Evolutionary conservation across 345 rosid genomes (phyloP).

Genomic region (Eucalyptus polyanthemos): DNA sequence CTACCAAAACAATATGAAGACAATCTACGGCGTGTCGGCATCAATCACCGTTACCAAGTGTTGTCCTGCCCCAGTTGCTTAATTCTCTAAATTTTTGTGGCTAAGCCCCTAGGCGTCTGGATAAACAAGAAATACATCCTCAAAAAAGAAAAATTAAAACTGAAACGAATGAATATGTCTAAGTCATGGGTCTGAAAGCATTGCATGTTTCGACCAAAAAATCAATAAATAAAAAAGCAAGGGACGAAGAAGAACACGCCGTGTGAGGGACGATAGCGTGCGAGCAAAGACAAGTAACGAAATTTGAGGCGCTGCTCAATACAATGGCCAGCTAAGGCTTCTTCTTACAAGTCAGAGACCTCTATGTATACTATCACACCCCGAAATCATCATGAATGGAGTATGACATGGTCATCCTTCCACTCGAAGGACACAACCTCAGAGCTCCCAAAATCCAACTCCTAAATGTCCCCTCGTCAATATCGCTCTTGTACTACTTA

Average conservation of each 20-base stretch:
- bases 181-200: not conserved
- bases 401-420: no score
- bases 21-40: not conserved
- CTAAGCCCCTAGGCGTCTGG: not conserved
- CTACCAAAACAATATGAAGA: not conserved
- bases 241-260: not conserved
- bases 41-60: not conserved
- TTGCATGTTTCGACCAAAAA: not conserved
- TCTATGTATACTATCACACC: no score
- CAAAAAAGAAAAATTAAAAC: not conserved
- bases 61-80: not conserved
- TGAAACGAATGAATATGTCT: not conserved
- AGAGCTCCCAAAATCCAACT: no score
- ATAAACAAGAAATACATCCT: not conserved
- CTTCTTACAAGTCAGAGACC: not conserved
- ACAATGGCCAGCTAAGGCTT: not conserved
- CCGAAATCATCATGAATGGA: no score
- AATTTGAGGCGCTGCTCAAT: slow-evolving; percentile 3
- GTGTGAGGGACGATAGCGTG: slow-evolving; percentile 18
- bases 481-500: no score
- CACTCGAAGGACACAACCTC: no score
- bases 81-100: not conserved
- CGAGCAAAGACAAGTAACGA: not conserved
- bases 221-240: not conserved
- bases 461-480: no score